Conservation (phyloP, 441 rosid species). For the Pelargonium myrrhifolium region DNA sequence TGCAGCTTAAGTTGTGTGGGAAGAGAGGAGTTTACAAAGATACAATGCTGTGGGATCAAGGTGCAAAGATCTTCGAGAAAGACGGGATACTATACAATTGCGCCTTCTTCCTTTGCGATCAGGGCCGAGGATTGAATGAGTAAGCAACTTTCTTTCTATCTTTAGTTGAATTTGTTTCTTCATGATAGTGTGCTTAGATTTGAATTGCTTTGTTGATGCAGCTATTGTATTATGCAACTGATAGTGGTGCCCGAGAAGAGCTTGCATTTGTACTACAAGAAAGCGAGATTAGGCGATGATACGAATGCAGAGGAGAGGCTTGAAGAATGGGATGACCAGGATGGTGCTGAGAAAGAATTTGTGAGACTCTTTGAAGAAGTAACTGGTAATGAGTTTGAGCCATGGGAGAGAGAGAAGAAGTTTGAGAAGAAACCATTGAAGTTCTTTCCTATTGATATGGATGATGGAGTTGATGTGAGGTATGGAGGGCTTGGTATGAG, state of each 20-base stretch:
- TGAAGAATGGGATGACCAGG: constrained; percentile 56
- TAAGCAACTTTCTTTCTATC: constrained; percentile 13
- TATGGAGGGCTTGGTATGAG: constrained; percentile 59
- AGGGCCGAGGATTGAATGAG: constrained; percentile 58
- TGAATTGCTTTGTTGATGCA: constrained; percentile 17
- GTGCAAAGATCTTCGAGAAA: constrained; percentile 51
- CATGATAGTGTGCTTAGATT: neutral
- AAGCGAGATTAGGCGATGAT: constrained; percentile 58
- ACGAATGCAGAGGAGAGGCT: constrained; percentile 56
- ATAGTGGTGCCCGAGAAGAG: constrained; percentile 45
- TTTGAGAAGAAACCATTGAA: constrained; percentile 57
- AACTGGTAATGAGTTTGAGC: constrained; percentile 69
- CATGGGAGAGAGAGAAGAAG: constrained; percentile 76
- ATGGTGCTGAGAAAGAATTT: constrained; percentile 58
- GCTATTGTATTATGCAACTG: constrained; percentile 67
- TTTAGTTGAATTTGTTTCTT: neutral
- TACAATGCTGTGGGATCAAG: constrained; percentile 41
- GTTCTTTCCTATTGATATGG: constrained; percentile 70
- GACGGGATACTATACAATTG: constrained; percentile 66
- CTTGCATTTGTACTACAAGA: constrained; percentile 61
- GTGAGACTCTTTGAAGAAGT: constrained; percentile 53
- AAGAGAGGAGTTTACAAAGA: constrained; percentile 66
- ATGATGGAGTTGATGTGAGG: constrained; percentile 64
- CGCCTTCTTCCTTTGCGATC: constrained; percentile 59
- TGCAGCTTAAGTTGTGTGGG: constrained; percentile 65